Evolutionary conservation across 2,329 filamentous ascomycete species (phyloP).

Genomic region (Cladosporium colombiae): DNA sequence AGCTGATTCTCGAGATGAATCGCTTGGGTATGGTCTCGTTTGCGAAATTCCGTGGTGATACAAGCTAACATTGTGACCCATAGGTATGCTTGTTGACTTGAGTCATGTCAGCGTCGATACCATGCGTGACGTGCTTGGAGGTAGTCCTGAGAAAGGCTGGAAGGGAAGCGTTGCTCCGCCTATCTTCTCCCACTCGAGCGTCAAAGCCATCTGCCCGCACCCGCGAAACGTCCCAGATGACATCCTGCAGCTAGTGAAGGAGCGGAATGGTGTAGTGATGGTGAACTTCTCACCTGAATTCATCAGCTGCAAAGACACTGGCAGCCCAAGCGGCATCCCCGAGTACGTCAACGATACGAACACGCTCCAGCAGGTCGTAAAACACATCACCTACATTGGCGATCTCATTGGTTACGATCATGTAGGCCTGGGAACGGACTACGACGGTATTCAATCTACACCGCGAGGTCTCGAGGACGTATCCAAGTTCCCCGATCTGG

Average conservation of each 20-base stretch:
- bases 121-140: constrained; percentile 76
- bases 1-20: constrained; percentile 86
- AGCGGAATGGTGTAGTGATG: constrained; percentile 78
- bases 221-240: constrained; percentile 88
- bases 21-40: constrained; percentile 71
- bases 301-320: constrained; percentile 67
- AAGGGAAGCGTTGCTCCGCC: constrained; percentile 74
- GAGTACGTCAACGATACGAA: constrained; percentile 66
- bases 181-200: constrained; percentile 87
- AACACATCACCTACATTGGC: constrained; percentile 82
- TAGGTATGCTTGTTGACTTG: constrained; percentile 93
- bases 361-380: constrained; percentile 74
- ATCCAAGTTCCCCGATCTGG: constrained; percentile 74
- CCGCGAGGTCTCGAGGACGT: constrained; percentile 82
- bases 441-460: constrained; percentile 70
- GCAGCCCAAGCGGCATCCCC: constrained; percentile 62
- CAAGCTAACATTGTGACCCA: neutral
- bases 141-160: constrained; percentile 55
- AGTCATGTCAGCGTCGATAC: constrained; percentile 78
- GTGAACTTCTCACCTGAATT: constrained; percentile 86
- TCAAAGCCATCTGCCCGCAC: constrained; percentile 78
- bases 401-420: constrained; percentile 81
- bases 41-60: neutral
- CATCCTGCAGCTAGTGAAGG: constrained; percentile 73
- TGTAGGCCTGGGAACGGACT: constrained; percentile 87